These are phyloP conservation scores for Blastomyces silverae DNA, from an alignment of 2,329 filamentous ascomycete genomes.

Conservation along the genomic window DNA sequence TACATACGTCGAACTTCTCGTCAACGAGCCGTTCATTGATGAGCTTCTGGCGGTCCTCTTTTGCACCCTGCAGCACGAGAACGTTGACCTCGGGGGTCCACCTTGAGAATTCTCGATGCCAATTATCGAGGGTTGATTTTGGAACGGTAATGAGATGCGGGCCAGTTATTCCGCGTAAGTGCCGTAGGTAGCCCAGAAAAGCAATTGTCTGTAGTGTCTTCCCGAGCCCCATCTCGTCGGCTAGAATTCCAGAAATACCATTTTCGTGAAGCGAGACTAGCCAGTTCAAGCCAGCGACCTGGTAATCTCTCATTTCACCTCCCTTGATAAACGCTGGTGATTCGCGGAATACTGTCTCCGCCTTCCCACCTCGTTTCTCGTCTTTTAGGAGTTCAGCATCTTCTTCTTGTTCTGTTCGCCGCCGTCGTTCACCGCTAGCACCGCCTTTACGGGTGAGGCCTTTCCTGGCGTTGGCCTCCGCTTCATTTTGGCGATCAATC, in stretches of 20 bases:
- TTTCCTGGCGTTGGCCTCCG: constrained; percentile 64
- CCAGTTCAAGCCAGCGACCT: constrained; percentile 94
- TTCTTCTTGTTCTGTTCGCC: constrained; percentile 94
- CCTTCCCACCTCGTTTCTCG: constrained; percentile 78
- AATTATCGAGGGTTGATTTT: constrained; percentile 97
- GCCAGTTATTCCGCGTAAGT: constrained; percentile 80
- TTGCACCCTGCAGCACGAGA: constrained; percentile 85
- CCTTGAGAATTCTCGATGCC: constrained; percentile 85
- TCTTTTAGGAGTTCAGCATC: constrained; percentile 82
- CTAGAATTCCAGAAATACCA: constrained; percentile 94
- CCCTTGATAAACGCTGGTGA: constrained; percentile 82
- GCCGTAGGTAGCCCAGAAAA: constrained; percentile 89
- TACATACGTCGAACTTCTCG: constrained; percentile 94
- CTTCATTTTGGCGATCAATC: constrained; percentile 87
- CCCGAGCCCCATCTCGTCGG: constrained; percentile 97
- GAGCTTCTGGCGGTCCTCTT: constrained; percentile 80
- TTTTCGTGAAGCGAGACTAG: constrained; percentile 96
- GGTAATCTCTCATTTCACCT: constrained; percentile 90
- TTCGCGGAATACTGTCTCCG: constrained; percentile 86
- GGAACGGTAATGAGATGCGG: constrained; percentile 89
- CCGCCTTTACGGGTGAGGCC: constrained; percentile 74
- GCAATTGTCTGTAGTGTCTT: constrained; percentile 98
- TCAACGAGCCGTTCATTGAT: constrained; percentile 89
- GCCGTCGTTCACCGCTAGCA: constrained; percentile 66
- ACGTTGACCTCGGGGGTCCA: constrained; percentile 98